Percentiles rank a stretch among this genome's conserved stretches.
Evolutionary conservation across 208 protist species (phyloP).

Genomic region (Balamuthia mandrillaris): DNA sequence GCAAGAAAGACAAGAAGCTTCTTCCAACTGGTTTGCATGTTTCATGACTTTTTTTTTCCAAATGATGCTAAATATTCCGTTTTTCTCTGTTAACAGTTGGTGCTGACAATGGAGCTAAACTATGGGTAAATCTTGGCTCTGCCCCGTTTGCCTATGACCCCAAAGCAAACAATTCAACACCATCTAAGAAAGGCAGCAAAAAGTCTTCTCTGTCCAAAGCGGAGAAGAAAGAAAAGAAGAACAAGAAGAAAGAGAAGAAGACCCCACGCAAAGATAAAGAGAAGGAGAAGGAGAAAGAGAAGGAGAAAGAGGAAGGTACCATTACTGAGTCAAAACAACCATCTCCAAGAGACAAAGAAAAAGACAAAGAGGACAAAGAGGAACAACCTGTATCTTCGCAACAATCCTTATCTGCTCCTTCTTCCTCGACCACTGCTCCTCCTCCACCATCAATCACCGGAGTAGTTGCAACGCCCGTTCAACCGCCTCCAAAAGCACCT

Average conservation of each 20-base stretch:
- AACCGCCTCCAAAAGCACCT: too few relatives aligned
- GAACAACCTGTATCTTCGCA: background rate
- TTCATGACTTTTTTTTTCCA: too few relatives aligned
- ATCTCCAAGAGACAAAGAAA: background rate
- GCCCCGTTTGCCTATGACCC: too few relatives aligned
- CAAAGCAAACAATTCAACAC: too few relatives aligned
- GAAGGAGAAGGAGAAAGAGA: background rate
- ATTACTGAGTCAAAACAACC: too few relatives aligned
- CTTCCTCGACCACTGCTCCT: background rate
- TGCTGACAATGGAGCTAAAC: too few relatives aligned
- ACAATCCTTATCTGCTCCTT: too few relatives aligned
- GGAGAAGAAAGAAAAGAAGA: constrained; percentile 15
- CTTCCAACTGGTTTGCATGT: constrained; percentile 7
- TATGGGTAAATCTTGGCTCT: too few relatives aligned
- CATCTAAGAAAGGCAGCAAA: too few relatives aligned
- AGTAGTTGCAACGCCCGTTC: background rate
- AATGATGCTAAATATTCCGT: too few relatives aligned
- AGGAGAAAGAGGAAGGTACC: background rate
- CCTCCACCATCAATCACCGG: background rate
- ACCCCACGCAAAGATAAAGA: background rate
- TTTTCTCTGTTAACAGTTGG: too few relatives aligned
- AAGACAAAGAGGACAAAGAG: background rate
- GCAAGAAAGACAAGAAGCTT: background rate
- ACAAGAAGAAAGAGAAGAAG: background rate
- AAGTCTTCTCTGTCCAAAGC: background rate